Evolutionary conservation across 2,329 filamentous ascomycete species (phyloP).

Genomic region (Phyllosticta citriasiana): DNA sequence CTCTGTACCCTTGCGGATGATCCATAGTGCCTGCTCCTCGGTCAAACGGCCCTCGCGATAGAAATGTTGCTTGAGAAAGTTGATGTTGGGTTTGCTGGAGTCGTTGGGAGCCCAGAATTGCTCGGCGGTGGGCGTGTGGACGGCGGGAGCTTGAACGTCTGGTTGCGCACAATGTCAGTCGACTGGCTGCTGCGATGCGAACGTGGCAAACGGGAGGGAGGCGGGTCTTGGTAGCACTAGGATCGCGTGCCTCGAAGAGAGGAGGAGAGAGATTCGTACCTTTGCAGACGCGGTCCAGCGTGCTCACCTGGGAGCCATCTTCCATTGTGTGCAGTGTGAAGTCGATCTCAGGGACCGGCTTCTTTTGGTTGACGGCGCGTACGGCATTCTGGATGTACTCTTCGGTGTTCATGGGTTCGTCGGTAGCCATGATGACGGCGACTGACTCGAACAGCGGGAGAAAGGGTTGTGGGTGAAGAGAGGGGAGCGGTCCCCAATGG

Average conservation of each 20-base stretch:
- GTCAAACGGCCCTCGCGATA: conserved; percentile 95
- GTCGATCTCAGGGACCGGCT: conserved; percentile 92
- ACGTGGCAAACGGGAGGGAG: not conserved
- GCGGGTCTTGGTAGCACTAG: not conserved
- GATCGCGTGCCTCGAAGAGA: not conserved
- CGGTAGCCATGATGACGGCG: conserved; percentile 25
- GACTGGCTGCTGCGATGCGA: conserved; percentile 14
- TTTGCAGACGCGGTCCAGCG: conserved; percentile 94
- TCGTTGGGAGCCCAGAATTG: conserved; percentile 88
- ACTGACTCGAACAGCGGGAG: not conserved
- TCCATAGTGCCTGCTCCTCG: conserved; percentile 95
- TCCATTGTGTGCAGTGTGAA: conserved; percentile 99
- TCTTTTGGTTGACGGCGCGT: conserved; percentile 88
- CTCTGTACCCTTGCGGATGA: conserved; percentile 79
- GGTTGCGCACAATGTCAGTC: conserved; percentile 19
- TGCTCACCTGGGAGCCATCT: conserved; percentile 91
- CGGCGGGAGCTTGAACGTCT: conserved; percentile 98
- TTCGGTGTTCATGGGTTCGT: conserved; percentile 26
- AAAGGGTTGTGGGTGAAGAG: not conserved
- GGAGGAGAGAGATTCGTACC: conserved; percentile 46
- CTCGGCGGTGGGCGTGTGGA: conserved; percentile 83
- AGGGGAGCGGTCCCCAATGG: not conserved
- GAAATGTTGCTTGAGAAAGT: conserved; percentile 96
- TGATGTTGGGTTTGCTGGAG: conserved; percentile 78
- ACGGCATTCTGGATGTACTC: conserved; percentile 70